Evolutionary conservation across 345 rosid species (phyloP).

Genomic region (Salix exigua): DNA sequence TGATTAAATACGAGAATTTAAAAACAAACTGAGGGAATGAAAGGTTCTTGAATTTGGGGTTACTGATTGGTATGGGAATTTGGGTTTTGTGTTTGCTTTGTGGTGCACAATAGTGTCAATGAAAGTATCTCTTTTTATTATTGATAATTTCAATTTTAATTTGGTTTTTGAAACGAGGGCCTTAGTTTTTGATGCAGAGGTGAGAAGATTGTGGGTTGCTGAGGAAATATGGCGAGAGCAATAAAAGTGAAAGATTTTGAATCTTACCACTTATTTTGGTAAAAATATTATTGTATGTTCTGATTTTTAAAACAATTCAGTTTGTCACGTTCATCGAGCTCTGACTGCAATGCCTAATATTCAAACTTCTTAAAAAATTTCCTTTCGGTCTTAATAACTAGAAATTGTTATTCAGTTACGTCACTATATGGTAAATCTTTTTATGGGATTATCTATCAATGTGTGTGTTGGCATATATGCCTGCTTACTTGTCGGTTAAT

Average conservation of each 20-base stretch:
- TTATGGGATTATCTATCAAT: not conserved
- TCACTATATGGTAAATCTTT: not conserved
- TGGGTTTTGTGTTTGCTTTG: not conserved
- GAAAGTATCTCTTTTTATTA: not conserved
- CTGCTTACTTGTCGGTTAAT: not conserved
- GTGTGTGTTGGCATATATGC: not conserved
- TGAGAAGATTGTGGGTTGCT: slow-evolving; percentile 3
- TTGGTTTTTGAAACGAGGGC: not conserved
- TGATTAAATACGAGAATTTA: not conserved
- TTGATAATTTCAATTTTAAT: not conserved
- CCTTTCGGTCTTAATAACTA: not conserved
- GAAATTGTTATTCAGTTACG: not conserved
- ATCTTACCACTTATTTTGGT: not conserved
- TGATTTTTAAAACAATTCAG: not conserved
- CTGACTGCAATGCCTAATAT: not conserved
- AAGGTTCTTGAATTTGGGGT: not conserved
- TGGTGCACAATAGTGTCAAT: not conserved
- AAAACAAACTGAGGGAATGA: not conserved
- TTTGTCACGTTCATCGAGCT: not conserved
- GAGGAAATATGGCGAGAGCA: not conserved
- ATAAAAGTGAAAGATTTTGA: not conserved
- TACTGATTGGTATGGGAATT: not conserved
- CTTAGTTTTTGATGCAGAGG: slow-evolving; percentile 1
- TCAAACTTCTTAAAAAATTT: not conserved
- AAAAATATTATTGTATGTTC: not conserved